Evolutionary conservation across 2,329 filamentous ascomycete species (phyloP).

Genomic region (Pseudocercospora macadamiae): DNA sequence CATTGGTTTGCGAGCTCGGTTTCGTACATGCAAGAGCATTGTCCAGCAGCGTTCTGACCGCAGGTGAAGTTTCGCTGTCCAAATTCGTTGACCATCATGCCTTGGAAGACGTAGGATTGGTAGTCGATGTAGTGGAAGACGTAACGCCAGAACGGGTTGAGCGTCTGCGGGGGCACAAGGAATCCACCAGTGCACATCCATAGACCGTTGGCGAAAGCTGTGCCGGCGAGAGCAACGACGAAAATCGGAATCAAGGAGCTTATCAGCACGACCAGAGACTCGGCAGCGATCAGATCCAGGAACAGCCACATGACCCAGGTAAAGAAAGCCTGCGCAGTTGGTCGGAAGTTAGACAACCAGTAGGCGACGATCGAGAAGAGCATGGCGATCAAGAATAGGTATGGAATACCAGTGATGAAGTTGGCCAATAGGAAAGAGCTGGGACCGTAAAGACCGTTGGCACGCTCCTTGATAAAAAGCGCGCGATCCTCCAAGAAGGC

Average conservation of each 20-base stretch:
- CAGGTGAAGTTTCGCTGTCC: constrained; percentile 65
- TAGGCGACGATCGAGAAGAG: constrained; percentile 76
- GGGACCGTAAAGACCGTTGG: constrained; percentile 77
- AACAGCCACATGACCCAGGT: constrained; percentile 83
- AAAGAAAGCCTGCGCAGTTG: constrained; percentile 68
- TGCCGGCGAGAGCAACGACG: constrained; percentile 74
- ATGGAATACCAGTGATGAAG: constrained; percentile 78
- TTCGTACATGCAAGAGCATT: constrained; percentile 72
- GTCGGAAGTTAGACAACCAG: constrained; percentile 76
- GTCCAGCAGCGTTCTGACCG: constrained; percentile 40
- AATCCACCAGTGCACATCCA: constrained; percentile 88
- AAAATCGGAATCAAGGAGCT: constrained; percentile 74
- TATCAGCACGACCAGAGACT: constrained; percentile 77
- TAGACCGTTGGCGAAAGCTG: constrained; percentile 80
- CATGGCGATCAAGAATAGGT: constrained; percentile 73
- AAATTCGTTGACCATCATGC: constrained; percentile 92
- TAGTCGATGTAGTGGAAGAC: constrained; percentile 88
- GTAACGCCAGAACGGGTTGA: constrained; percentile 83
- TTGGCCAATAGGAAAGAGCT: constrained; percentile 73
- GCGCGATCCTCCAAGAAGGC: constrained; percentile 76
- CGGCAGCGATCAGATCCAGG: constrained; percentile 78
- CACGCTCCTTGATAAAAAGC: constrained; percentile 73
- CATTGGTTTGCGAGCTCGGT: constrained; percentile 66
- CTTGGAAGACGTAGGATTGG: constrained; percentile 80
- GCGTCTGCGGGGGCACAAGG: constrained; percentile 68